Evolutionary conservation across 176 grass and related monocot species (phyloP), one percentile per base, ranked within the genome.

Genomic region (Musa acuminata): DNA sequence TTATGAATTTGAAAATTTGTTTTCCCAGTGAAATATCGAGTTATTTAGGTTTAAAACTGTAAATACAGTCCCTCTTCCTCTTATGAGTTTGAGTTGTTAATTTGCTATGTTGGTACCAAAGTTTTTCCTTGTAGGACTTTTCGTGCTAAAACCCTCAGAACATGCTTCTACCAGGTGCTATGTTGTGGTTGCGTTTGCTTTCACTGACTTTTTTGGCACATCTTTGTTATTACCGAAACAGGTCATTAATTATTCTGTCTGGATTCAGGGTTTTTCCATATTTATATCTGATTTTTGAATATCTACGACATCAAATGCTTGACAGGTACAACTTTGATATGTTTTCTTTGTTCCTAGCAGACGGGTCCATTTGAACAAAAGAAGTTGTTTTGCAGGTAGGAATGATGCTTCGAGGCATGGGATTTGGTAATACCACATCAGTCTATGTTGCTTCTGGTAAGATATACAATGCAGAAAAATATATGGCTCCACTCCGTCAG

Each of bases 371-470:
- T 43, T 43, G 35, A 17, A 62, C 57, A 8, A 62, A 54, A 1
- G 53, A n/a, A 75, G 71, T 55, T 64, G 14, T 35, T 59, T 62
- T 85, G 80, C 80, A 97, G 94, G 94, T 97, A 48, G 94, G 94
- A 49, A 93, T 97, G 94, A 97, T 97, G 94, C 82, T 97, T 77
- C 88, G 84, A 17, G 94, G 90, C 50, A 97, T 97, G 94, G 94
- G 94, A 76, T 97, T 93, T 75, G 90, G 79, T 58, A 91, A 97
- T 69, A 85, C 72, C 51, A 97, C 90, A 11, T 84, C 85, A 49
- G 66, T 97, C 58, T 97, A 91, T 68, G 75, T 97, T 79, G 87
- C 94, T 60, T 97, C 94, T 49, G 94, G 90, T 78, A 87, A 89
- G 82, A 91, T 97, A 64, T 93, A 97, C 52, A 87, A 93, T 48